Percentiles rank a stretch among this genome's conserved stretches.
Evolutionary conservation across 2,329 filamentous ascomycete genomes (phyloP).

Genomic region (Epichloe bromicola): DNA sequence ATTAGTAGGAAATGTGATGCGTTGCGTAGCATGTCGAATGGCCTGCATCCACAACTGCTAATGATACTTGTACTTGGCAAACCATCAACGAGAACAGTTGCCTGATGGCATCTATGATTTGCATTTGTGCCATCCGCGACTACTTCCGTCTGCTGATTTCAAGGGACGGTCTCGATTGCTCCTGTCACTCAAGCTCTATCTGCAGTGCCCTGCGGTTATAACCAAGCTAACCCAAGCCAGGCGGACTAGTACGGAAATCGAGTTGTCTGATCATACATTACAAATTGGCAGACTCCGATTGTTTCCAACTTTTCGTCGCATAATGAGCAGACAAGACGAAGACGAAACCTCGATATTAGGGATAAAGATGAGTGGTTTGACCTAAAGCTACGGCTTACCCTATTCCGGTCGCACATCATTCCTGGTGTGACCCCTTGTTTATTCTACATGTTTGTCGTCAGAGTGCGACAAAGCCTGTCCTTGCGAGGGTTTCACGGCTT

Average conservation of each 20-base stretch:
- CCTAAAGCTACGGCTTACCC: slow-evolving; percentile 6
- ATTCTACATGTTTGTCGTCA: slow-evolving; percentile 3
- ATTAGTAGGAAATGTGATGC: background rate
- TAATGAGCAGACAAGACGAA: background rate
- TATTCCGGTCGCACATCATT: slow-evolving; percentile 9
- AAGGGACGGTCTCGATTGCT: background rate
- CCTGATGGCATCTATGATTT: too few species aligned
- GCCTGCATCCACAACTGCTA: background rate
- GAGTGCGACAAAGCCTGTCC: slow-evolving; percentile 4
- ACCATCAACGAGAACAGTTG: too few species aligned
- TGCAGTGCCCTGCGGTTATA: background rate
- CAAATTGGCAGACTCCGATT: slow-evolving; percentile 6
- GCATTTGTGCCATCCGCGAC: too few species aligned
- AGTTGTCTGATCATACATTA: background rate
- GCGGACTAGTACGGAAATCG: too few species aligned
- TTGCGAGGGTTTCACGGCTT: slow-evolving; percentile 10
- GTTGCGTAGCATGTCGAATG: background rate
- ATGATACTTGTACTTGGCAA: background rate
- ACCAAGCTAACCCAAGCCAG: too few species aligned
- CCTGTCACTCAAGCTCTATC: background rate
- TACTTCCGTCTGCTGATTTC: background rate
- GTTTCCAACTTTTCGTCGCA: background rate
- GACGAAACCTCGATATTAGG: background rate
- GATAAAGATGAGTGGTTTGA: background rate
- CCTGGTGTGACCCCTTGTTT: slow-evolving; percentile 7